phyloP scores from a whole-genome alignment of 768 basidiomycete species.

The Lepiota brunneoincarnata region DNA sequence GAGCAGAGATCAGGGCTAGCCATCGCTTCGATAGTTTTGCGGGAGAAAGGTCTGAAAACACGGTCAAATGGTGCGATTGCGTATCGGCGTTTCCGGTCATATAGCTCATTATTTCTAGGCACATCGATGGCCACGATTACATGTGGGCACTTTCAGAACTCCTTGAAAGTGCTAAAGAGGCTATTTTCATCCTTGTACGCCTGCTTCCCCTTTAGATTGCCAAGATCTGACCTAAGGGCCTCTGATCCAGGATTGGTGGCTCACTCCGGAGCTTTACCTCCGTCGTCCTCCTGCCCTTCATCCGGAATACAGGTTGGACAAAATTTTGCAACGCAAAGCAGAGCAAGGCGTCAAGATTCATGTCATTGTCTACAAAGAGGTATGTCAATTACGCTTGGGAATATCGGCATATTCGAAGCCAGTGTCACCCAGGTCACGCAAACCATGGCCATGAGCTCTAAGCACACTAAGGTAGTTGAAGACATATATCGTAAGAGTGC shows the following conservation, averaged over 20 bases:
- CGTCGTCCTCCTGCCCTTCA: slow-evolving; percentile 86
- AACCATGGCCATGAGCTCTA: slow-evolving; percentile 87
- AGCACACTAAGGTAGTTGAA: slow-evolving; percentile 69
- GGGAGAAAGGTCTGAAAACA: slow-evolving; percentile 60
- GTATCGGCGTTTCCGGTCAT: neutral
- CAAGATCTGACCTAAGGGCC: neutral
- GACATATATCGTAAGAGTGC: neutral
- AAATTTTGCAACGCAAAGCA: slow-evolving; percentile 83
- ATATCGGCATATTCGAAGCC: neutral
- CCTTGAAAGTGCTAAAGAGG: slow-evolving; percentile 77
- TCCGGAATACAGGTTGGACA: slow-evolving; percentile 88
- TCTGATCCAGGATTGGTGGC: slow-evolving; percentile 76
- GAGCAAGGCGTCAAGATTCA: slow-evolving; percentile 90
- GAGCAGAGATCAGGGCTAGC: slow-evolving; percentile 67
- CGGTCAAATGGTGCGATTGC: slow-evolving; percentile 70
- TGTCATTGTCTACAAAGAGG: slow-evolving; percentile 94
- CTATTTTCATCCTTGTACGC: slow-evolving; percentile 81
- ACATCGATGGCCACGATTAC: slow-evolving; percentile 95
- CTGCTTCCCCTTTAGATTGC: neutral
- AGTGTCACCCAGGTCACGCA: slow-evolving; percentile 62
- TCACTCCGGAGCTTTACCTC: slow-evolving; percentile 92
- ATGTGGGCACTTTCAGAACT: slow-evolving; percentile 93
- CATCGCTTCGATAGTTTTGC: slow-evolving; percentile 93
- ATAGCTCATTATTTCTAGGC: slow-evolving; percentile 37
- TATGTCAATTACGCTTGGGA: slow-evolving; percentile 16